Percentiles rank a stretch among this genome's conserved stretches.
Evolutionary conservation across 345 rosid species (phyloP).

Genomic region (Litchi chinensis): DNA sequence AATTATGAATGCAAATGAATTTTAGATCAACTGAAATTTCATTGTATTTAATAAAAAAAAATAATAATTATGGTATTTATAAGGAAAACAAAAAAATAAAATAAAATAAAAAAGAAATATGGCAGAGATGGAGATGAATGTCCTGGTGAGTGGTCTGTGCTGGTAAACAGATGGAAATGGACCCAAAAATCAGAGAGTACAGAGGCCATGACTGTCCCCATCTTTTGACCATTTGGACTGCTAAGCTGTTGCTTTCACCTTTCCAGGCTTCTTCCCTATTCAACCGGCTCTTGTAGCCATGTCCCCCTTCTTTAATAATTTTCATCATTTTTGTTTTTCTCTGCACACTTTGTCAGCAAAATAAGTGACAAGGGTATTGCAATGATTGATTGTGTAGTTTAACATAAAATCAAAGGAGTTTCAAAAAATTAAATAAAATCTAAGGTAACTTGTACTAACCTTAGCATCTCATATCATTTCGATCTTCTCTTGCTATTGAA

Average conservation of each 20-base stretch:
- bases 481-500: too few species aligned
- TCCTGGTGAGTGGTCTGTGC: background rate
- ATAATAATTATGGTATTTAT: too few species aligned
- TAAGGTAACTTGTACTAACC: too few species aligned
- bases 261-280: background rate
- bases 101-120: background rate
- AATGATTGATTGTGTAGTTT: too few species aligned
- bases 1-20: too few species aligned
- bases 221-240: slow-evolving; percentile 20
- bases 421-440: too few species aligned
- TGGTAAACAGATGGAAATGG: background rate
- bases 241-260: background rate
- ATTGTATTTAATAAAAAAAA: too few species aligned
- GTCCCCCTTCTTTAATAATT: background rate
- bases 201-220: background rate
- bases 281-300: background rate
- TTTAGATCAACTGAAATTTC: too few species aligned
- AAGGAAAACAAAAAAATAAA: background rate
- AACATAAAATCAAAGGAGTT: too few species aligned
- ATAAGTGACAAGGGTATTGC: background rate
- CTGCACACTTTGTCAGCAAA: background rate
- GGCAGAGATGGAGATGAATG: background rate
- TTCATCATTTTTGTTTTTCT: background rate
- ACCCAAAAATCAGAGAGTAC: slow-evolving; percentile 18
- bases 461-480: too few species aligned